Percentiles rank a stretch among this genome's conserved stretches.
phyloP scores from a whole-genome alignment of 176 grass and related monocot species.

The Avena atlantica region DNA sequence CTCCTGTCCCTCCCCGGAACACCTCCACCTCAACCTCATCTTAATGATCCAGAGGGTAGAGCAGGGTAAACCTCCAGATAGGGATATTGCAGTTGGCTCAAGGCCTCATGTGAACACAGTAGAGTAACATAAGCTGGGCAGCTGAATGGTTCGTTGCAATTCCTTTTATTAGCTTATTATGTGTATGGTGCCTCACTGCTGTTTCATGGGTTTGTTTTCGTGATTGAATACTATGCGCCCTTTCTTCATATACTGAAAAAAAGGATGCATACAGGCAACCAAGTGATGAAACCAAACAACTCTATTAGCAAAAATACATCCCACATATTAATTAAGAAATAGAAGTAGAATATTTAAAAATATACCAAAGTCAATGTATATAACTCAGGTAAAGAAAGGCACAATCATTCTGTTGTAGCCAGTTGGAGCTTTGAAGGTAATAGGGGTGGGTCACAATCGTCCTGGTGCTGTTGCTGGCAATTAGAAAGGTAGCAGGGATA shows the following conservation, averaged over 20 bases:
- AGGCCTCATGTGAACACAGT: no score
- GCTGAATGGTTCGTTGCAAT: background rate
- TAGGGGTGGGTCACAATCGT: no score
- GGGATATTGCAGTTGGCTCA: no score
- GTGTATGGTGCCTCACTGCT: background rate
- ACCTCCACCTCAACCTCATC: no score
- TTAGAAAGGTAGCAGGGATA: no score
- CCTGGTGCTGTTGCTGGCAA: no score
- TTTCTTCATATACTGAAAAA: conserved; percentile 1
- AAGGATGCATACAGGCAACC: background rate
- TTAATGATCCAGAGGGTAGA: no score
- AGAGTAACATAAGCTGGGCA: no score
- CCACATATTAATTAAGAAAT: background rate
- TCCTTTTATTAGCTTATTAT: background rate
- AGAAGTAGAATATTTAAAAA: background rate
- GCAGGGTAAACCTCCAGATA: no score
- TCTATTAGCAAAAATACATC: background rate
- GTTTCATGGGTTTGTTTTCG: conserved; percentile 1
- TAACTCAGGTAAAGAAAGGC: background rate
- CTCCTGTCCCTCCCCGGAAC: no score
- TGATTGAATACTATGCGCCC: background rate
- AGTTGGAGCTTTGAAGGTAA: no score
- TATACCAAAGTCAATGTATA: background rate
- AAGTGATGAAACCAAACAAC: background rate
- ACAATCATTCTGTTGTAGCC: background rate